A percentile compares a stretch with the other conserved stretches of the same genome.
Conservation (phyloP, 2,329 filamentous ascomycete genomes). For the Xylaria sp. region DNA sequence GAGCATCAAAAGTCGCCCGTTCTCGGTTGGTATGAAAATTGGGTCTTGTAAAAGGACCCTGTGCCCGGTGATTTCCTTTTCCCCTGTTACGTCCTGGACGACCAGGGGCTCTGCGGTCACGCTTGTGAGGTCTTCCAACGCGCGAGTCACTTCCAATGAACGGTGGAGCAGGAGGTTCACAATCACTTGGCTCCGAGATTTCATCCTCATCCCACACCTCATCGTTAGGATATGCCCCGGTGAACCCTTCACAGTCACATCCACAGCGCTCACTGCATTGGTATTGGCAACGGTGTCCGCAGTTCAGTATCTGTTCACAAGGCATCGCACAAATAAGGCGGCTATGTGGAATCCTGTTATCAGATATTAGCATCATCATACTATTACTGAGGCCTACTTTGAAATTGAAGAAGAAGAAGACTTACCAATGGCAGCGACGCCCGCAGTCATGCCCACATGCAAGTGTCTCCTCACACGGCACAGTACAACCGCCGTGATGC, state of each 20-base stretch:
- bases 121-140: conserved; percentile 3
- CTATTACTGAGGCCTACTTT: not conserved
- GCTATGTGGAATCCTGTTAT: conserved; percentile 25
- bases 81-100: too few species aligned
- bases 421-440: conserved; percentile 32
- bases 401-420: conserved; percentile 4
- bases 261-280: conserved; percentile 27
- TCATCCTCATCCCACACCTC: conserved; percentile 14
- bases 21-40: not conserved
- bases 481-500: conserved; percentile 28
- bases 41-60: not conserved
- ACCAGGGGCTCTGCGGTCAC: not conserved
- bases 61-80: not conserved
- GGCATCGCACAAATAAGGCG: conserved; percentile 26
- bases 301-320: conserved; percentile 26
- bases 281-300: conserved; percentile 27
- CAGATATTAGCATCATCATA: conserved; percentile 11
- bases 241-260: conserved; percentile 26
- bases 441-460: conserved; percentile 29
- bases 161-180: conserved; percentile 5
- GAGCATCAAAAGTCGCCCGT: conserved; percentile 22
- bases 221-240: conserved; percentile 27
- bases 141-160: conserved; percentile 10
- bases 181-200: not conserved
- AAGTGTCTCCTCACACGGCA: conserved; percentile 23